Evolutionary conservation across 1,284 basidiomycete species (phyloP).

Genomic region (Inonotus hispidus): DNA sequence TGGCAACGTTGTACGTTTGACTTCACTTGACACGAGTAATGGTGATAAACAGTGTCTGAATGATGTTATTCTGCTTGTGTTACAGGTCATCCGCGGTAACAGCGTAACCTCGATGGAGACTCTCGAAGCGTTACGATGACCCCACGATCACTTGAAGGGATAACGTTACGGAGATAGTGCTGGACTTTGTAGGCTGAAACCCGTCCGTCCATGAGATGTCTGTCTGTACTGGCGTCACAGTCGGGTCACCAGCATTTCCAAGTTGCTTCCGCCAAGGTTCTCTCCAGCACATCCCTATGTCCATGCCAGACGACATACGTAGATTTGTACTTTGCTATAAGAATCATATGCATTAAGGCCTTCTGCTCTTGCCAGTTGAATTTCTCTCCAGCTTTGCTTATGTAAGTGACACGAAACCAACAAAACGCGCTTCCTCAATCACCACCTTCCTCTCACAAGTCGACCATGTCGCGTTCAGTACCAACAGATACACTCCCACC

Average conservation of each 20-base stretch:
- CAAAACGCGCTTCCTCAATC: neutral
- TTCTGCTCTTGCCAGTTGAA: neutral
- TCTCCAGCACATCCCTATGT: too few species aligned
- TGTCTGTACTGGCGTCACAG: neutral
- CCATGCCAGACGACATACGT: neutral
- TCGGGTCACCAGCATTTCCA: too few species aligned
- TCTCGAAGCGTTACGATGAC: slow-evolving; percentile 52
- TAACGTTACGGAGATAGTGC: neutral
- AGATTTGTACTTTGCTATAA: neutral
- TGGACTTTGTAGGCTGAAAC: neutral
- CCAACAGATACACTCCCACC: slow-evolving; percentile 72
- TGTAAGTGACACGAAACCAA: neutral
- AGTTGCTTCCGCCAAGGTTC: too few species aligned
- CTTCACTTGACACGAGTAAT: neutral
- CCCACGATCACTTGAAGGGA: neutral
- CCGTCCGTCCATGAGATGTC: neutral
- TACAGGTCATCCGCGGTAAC: slow-evolving; percentile 89
- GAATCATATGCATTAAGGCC: neutral
- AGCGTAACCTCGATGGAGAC: slow-evolving; percentile 91
- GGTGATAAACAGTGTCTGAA: neutral
- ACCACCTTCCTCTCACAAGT: neutral
- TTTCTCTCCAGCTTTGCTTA: neutral
- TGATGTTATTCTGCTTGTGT: slow-evolving; percentile 16
- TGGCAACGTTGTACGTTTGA: slow-evolving; percentile 77
- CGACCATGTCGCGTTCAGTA: slow-evolving; percentile 52